These are phyloP conservation scores for Taphrina confusa DNA, from an alignment of 1,139 yeast genomes.

Conservation along the genomic window DNA sequence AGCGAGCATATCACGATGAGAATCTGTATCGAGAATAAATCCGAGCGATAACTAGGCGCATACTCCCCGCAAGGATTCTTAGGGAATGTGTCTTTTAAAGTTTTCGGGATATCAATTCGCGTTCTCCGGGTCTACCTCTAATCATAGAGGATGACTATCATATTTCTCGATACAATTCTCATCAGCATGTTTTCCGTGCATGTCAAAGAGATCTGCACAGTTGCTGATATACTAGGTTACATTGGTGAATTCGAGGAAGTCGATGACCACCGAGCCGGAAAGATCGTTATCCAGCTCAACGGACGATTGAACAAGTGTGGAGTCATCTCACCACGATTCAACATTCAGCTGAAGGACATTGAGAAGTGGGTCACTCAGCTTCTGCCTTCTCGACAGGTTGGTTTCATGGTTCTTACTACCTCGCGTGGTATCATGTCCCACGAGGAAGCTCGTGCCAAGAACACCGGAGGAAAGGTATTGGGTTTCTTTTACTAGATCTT, in stretches of 20 bases:
- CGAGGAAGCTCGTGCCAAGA: slow-evolving; percentile 99
- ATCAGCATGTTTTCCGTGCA: no score
- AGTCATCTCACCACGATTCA: slow-evolving; percentile 97
- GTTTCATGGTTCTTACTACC: slow-evolving; percentile 94
- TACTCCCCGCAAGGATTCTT: slow-evolving; percentile 33
- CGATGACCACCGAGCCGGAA: slow-evolving; percentile 99
- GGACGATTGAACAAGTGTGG: slow-evolving; percentile 99
- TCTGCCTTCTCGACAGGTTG: slow-evolving; percentile 98
- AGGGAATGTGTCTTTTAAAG: slow-evolving; percentile 36
- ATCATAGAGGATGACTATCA: slow-evolving; percentile 33
- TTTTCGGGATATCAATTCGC: slow-evolving; percentile 22
- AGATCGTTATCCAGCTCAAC: slow-evolving; percentile 92
- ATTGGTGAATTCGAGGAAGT: slow-evolving; percentile 98
- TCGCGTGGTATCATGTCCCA: slow-evolving; percentile 99
- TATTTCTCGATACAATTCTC: slow-evolving; percentile 36
- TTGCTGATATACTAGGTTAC: no score
- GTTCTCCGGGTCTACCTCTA: slow-evolving; percentile 36
- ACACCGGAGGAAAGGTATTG: slow-evolving; percentile 95
- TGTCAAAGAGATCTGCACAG: no score
- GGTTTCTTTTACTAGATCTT: slow-evolving; percentile 90
- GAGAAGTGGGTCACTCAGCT: slow-evolving; percentile 98
- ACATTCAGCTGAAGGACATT: slow-evolving; percentile 87
- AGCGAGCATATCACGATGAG: no score
- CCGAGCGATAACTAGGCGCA: slow-evolving; percentile 37
- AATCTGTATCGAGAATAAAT: slow-evolving; percentile 3